These are phyloP conservation scores for Rusavskia elegans DNA, from an alignment of 495 filamentous ascomycete genomes.

Conservation along the genomic window DNA sequence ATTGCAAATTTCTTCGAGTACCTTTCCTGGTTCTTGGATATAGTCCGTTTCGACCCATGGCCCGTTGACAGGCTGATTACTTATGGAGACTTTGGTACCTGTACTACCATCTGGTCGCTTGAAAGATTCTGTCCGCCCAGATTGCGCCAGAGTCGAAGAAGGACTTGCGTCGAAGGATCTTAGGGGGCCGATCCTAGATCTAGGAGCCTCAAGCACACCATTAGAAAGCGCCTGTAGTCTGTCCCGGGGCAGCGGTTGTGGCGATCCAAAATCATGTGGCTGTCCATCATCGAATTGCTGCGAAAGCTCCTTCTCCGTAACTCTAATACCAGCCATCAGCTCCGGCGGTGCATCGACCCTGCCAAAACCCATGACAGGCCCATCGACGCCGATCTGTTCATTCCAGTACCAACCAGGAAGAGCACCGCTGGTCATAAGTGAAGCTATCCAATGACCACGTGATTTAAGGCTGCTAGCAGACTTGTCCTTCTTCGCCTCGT, in stretches of 20 bases:
- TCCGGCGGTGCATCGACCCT: not conserved
- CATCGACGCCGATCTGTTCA: not conserved
- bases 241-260: not conserved
- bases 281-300: not conserved
- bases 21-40: slow-evolving; percentile 2
- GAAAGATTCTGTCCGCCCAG: not conserved
- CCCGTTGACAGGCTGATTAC: slow-evolving; percentile 1
- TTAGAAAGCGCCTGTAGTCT: not conserved
- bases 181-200: not conserved
- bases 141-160: not conserved
- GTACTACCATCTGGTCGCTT: not conserved
- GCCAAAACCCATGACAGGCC: not conserved
- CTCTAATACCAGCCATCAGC: not conserved
- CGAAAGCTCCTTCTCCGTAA: not conserved
- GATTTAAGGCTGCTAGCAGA: not conserved
- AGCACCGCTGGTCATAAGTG: not conserved
- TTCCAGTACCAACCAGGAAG: not conserved
- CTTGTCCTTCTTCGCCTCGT: not conserved
- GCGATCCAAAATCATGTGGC: not conserved
- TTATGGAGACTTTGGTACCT: slow-evolving; percentile 1
- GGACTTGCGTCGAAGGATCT: not conserved
- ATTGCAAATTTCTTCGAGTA: slow-evolving; percentile 3
- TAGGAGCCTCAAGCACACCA: not conserved
- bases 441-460: not conserved
- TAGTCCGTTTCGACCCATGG: not conserved